Percentiles rank a stretch among this genome's conserved stretches.
phyloP scores from a whole-genome alignment of 73 alveolate species.

The Breviolum minutum region DNA sequence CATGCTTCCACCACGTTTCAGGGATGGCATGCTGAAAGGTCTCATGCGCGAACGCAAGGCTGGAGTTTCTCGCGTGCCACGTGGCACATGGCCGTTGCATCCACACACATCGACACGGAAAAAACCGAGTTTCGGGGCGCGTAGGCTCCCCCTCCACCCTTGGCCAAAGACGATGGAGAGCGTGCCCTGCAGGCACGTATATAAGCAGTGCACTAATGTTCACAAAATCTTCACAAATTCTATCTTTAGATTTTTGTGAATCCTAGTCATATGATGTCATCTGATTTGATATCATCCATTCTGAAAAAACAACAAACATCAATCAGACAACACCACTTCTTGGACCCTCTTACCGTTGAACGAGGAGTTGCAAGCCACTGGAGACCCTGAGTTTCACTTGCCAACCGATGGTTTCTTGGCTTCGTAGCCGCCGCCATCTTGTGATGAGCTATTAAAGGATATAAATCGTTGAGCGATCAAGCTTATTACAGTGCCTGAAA shows the following conservation, averaged over 20 bases:
- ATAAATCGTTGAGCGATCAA: too few species aligned
- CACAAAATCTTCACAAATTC: not conserved
- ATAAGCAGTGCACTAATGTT: not conserved
- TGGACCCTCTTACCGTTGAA: not conserved
- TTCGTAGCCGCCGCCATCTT: not conserved
- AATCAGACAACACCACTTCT: not conserved
- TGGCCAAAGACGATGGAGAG: slow-evolving; percentile 64
- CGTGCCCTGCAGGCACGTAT: slow-evolving; percentile 39
- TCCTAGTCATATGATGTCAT: not conserved
- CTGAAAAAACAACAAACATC: too few species aligned
- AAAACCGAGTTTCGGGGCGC: not conserved
- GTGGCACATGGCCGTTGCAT: not conserved
- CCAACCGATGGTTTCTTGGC: slow-evolving; percentile 6
- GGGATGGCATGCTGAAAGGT: slow-evolving; percentile 25
- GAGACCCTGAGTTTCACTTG: slow-evolving; percentile 22
- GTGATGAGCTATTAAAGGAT: too few species aligned
- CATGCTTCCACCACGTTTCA: not conserved
- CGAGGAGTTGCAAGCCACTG: slow-evolving; percentile 33
- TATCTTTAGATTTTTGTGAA: not conserved
- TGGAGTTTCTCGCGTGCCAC: not conserved
- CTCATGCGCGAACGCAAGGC: slow-evolving; percentile 57
- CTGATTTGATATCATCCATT: too few species aligned
- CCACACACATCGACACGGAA: not conserved
- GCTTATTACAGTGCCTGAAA: too few species aligned
- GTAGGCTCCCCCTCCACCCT: slow-evolving; percentile 76